Conservation (phyloP, 2,329 filamentous ascomycete species). For the Emericellopsis atlantica region DNA sequence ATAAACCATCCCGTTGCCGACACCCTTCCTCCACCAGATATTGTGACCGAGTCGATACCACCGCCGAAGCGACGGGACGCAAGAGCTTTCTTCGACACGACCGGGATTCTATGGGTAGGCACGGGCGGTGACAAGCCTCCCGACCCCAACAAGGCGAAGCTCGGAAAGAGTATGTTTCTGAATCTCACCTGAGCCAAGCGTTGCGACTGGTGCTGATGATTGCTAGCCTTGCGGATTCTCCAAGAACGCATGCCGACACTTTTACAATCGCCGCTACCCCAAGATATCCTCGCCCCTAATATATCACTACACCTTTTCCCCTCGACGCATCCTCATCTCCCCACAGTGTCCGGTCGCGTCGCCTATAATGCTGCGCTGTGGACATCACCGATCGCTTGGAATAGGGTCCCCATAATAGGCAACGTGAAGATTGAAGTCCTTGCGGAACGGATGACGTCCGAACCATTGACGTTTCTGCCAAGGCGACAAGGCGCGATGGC, state of each 20-base stretch:
- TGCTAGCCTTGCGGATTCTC: constrained; percentile 47
- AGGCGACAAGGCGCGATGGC: constrained; percentile 39
- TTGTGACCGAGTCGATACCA: background rate
- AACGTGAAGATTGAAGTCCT: constrained; percentile 82
- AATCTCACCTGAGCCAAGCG: background rate
- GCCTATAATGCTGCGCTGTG: constrained; percentile 88
- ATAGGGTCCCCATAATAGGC: constrained; percentile 77
- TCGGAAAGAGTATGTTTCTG: constrained; percentile 42
- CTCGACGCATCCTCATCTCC: constrained; percentile 75
- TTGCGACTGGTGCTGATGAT: background rate
- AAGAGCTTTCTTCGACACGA: constrained; percentile 18
- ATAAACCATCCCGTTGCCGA: constrained; percentile 4
- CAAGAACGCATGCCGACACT: constrained; percentile 56
- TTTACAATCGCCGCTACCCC: constrained; percentile 53
- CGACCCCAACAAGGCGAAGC: constrained; percentile 48
- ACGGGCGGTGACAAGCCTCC: constrained; percentile 20
- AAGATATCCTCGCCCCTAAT: constrained; percentile 64
- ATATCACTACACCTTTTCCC: constrained; percentile 61
- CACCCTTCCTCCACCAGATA: constrained; percentile 1
- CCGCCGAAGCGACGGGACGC: constrained; percentile 5
- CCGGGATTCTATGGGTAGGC: constrained; percentile 14
- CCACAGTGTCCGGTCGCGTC: constrained; percentile 80
- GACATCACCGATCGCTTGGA: constrained; percentile 95
- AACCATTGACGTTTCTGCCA: constrained; percentile 33
- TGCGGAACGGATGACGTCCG: constrained; percentile 74